Base-by-base conservation (phyloP, 2,329 filamentous ascomycete genomes). In the Polychaeton citri region DNA sequence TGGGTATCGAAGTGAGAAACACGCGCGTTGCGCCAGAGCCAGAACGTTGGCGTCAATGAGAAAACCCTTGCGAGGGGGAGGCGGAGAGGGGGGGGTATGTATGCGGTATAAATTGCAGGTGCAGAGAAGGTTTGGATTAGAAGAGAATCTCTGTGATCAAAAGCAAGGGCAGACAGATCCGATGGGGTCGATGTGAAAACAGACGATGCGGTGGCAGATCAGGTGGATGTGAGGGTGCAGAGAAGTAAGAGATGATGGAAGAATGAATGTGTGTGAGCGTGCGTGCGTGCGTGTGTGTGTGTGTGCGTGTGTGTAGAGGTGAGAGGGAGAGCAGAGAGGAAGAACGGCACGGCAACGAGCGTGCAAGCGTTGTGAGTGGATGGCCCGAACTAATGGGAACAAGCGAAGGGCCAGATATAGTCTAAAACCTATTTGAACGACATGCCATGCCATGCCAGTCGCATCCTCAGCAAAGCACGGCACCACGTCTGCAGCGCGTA, bases 361-460 rank as follows among this genome's bases (percentile, higher is more conserved):
- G 24, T 4, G 24, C 24, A 15, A 28, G 24, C 12, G 24, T 28
- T 28, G 24, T n/a, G 24, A 28, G 24, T 28, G 24, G 24, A 28
- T 28, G 24, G 24, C 12, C 24, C 24, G 24, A 28, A 28, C 24
- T 28, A 28, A 28, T 28, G 24, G 24, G 15, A 28, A 28, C 24
- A 28, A 28, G 24, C 24, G 24, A 28, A 10, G 24, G 15, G 24
- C 24, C 24, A 24, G 24, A 28, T 28, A 15, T 10, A 28, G 24
- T 28, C 24, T 28, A 28, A 28, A 28, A 28, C 24, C 24, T 28
- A 28, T 28, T 28, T 28, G 24, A 28, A 28, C 24, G 24, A 28
- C 24, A 28, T 28, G 24, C 24, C 24, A 12, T 28, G 12, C 15
- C 24, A 28, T 28, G 24, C 7, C 24, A 28, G n/a, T n/a, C n/a